These are phyloP conservation scores for Cladosporium phlei DNA, from an alignment of 2,329 filamentous ascomycete genomes.

Conservation along the genomic window DNA sequence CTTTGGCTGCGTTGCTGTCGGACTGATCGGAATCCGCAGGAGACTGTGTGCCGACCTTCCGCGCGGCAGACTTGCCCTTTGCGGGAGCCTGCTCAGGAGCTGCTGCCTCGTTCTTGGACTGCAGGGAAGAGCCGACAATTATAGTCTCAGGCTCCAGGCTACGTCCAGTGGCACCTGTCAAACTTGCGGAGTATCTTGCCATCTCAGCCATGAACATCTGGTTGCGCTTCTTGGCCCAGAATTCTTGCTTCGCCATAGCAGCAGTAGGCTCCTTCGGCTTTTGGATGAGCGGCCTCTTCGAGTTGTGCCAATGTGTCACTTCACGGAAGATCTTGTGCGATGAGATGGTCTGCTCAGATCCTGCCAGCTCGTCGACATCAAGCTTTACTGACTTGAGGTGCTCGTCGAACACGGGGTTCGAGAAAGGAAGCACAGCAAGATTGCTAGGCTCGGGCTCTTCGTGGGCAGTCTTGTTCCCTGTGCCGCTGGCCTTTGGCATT, in stretches of 20 bases:
- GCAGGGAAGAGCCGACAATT: constrained; percentile 38
- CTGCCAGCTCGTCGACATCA: constrained; percentile 31
- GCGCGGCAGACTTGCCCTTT: constrained; percentile 8
- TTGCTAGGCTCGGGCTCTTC: constrained; percentile 8
- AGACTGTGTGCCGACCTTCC: constrained; percentile 21
- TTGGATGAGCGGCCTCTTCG: constrained; percentile 47
- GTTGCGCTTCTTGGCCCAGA: constrained; percentile 45
- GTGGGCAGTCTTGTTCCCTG: neutral
- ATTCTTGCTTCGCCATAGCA: constrained; percentile 32
- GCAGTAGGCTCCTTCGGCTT: constrained; percentile 27
- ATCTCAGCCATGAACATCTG: constrained; percentile 66
- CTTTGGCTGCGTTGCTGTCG: constrained; percentile 25
- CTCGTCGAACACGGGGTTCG: constrained; percentile 44
- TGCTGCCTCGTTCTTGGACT: constrained; percentile 11
- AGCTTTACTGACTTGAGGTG: constrained; percentile 44
- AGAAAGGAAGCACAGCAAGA: constrained; percentile 42
- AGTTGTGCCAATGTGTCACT: constrained; percentile 59
- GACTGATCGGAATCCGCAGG: constrained; percentile 28
- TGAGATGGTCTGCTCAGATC: constrained; percentile 28
- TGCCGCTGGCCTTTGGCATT: constrained; percentile 5
- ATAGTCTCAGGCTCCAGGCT: constrained; percentile 61
- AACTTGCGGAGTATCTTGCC: constrained; percentile 62
- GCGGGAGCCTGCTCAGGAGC: constrained; percentile 4
- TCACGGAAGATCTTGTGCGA: constrained; percentile 44
- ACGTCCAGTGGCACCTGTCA: constrained; percentile 61